phyloP scores from a whole-genome alignment of 2,329 filamentous ascomycete genomes.

The Verticillium longisporum region DNA sequence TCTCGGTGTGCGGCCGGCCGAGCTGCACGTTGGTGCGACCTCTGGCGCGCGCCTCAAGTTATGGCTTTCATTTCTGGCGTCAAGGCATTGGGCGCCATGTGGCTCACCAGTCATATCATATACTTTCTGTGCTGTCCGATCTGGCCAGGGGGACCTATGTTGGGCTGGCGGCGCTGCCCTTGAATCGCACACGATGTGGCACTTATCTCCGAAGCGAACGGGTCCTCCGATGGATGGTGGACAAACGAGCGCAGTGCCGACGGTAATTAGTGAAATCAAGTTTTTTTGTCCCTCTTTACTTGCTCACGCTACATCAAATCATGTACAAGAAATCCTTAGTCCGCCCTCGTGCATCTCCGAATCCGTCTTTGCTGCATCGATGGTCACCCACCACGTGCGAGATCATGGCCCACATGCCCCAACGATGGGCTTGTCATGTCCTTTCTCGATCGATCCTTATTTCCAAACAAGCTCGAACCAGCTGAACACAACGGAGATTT shows the following conservation, averaged over 20 bases:
- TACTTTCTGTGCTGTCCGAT: neutral
- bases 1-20: neutral
- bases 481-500: neutral
- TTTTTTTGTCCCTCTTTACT: neutral
- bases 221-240: neutral
- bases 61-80: neutral
- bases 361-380: neutral
- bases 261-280: neutral
- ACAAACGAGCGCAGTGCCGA: neutral
- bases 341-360: neutral
- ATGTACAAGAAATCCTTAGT: neutral
- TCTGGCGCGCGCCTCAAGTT: neutral
- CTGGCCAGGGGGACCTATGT: neutral
- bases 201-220: neutral
- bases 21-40: neutral
- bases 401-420: neutral
- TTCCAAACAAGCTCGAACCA: neutral
- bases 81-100: neutral
- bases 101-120: neutral
- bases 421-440: neutral
- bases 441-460: neutral
- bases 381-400: neutral
- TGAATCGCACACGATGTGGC: too few species aligned
- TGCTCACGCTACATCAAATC: neutral
- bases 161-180: neutral